Evolutionary conservation across 495 filamentous ascomycete species (phyloP).

Genomic region (Penicillium malachiteum): DNA sequence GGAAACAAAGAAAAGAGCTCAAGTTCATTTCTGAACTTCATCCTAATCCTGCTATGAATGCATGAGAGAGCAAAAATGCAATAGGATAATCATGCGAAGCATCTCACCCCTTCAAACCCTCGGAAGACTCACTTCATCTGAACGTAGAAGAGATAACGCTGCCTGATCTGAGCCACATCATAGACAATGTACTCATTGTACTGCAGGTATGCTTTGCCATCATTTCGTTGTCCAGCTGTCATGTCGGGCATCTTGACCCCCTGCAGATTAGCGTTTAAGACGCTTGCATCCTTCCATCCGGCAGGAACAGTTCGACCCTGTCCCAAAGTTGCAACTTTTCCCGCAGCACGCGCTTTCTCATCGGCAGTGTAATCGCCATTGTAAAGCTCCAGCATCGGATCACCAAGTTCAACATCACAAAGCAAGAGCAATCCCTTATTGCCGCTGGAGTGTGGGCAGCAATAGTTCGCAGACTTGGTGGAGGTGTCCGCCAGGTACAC

Average conservation of each 20-base stretch:
- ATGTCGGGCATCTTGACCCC: slow-evolving; percentile 63
- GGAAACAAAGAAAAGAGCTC: too few relatives aligned
- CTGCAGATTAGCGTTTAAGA: slow-evolving; percentile 57
- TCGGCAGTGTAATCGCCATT: slow-evolving; percentile 58
- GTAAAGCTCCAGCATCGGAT: slow-evolving; percentile 62
- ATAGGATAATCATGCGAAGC: neutral
- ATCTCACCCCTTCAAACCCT: too few relatives aligned
- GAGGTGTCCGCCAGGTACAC: slow-evolving; percentile 86
- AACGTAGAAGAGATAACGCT: slow-evolving; percentile 75
- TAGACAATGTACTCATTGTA: slow-evolving; percentile 70
- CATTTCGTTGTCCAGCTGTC: neutral
- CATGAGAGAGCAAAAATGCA: neutral
- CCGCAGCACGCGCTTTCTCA: slow-evolving; percentile 55
- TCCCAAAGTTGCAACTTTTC: slow-evolving; percentile 66
- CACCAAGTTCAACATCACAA: slow-evolving; percentile 76
- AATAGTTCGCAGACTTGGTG: slow-evolving; percentile 78
- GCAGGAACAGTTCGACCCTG: slow-evolving; percentile 58
- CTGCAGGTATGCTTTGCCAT: neutral
- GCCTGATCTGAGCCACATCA: slow-evolving; percentile 71
- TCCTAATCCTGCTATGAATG: too few relatives aligned
- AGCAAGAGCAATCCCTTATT: slow-evolving; percentile 65
- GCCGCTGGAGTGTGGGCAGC: slow-evolving; percentile 53
- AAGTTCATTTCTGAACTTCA: too few relatives aligned
- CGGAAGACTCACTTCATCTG: slow-evolving; percentile 24
- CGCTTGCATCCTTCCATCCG: slow-evolving; percentile 73